Base-by-base conservation (phyloP, 805 yeast genomes). In the Lipomyces lipofer region DNA sequence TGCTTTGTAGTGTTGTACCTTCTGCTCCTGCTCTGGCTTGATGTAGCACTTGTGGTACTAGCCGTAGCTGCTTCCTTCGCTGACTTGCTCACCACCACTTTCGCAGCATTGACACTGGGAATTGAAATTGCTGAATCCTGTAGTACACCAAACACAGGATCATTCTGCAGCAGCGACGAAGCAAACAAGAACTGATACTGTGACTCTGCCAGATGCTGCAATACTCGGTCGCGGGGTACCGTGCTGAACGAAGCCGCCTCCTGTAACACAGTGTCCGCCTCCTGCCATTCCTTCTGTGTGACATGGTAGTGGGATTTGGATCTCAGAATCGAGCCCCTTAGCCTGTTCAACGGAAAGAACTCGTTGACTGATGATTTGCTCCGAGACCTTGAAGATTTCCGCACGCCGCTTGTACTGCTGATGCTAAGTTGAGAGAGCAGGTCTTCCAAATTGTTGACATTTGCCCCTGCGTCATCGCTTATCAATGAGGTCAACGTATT, bases 91-190 rank as follows among this genome's bases (percentile, higher is more conserved):
- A 27, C 43, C 4, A 35, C 35, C 7, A 10, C 8, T 12, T 42
- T 12, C 12, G 40, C 39, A 0, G 42, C 10, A 1, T 39, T 36
- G 1, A 43, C 22, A 32, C 47, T 49, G 10, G 83, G 81, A 8
- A 76, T 65, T 0, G 79, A 73, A 50, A 78, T 65, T 0, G 78
- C 80, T 0, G 83, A 77, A 33, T 80, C 84, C 46, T 72, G 77
- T 40, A 80, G 59, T 5, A 76, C 73, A 3, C 78, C 75, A 43
- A 76, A 73, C 29, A 77, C 73, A 0, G 85, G 83, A 63, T 81
- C 83, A 15, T 59, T 57, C 24, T 44, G 45, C 21, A 69, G 58
- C n/a, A 56, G 10, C 13, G 49, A 15, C 24, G 35, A 43, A 2
- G 69, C 69, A 15, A 40, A 33, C 7, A 54, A 35, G 48, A 56